These are phyloP conservation scores for Chalciporus chontae DNA, from an alignment of 768 basidiomycete species.

Conservation along the genomic window DNA sequence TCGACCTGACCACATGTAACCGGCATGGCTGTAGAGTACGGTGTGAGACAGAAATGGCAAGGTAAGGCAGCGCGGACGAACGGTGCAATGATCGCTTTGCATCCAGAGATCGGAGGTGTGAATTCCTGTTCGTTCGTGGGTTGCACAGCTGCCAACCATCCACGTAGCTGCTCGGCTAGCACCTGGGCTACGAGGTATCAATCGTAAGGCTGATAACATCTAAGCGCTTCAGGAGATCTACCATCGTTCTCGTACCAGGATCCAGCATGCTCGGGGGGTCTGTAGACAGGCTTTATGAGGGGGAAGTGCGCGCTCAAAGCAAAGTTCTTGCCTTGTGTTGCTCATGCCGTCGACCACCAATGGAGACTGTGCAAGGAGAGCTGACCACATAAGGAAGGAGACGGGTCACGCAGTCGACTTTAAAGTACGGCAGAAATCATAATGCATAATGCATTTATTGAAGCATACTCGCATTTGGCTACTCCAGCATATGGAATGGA, in stretches of 20 bases:
- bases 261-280: slow-evolving; percentile 80
- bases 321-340: slow-evolving; percentile 24
- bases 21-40: slow-evolving; percentile 71
- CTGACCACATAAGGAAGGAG: slow-evolving; percentile 26
- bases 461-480: slow-evolving; percentile 48
- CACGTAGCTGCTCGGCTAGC: slow-evolving; percentile 58
- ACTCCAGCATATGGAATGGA: slow-evolving; percentile 51
- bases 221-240: slow-evolving; percentile 28
- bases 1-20: slow-evolving; percentile 91
- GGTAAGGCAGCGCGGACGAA: slow-evolving; percentile 39
- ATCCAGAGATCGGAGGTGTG: slow-evolving; percentile 63
- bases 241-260: slow-evolving; percentile 84
- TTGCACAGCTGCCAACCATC: slow-evolving; percentile 61
- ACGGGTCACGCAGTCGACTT: background rate
- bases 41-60: slow-evolving; percentile 6
- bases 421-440: slow-evolving; percentile 4
- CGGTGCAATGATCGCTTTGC: slow-evolving; percentile 95
- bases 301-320: background rate
- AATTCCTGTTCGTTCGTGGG: slow-evolving; percentile 44
- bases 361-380: slow-evolving; percentile 11
- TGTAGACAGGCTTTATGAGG: slow-evolving; percentile 14
- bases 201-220: slow-evolving; percentile 12
- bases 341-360: slow-evolving; percentile 19
- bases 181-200: slow-evolving; percentile 41
- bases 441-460: slow-evolving; percentile 22